These are phyloP conservation scores for Excoecaria agallocha DNA, from an alignment of 345 rosid species.

Conservation along the genomic window DNA sequence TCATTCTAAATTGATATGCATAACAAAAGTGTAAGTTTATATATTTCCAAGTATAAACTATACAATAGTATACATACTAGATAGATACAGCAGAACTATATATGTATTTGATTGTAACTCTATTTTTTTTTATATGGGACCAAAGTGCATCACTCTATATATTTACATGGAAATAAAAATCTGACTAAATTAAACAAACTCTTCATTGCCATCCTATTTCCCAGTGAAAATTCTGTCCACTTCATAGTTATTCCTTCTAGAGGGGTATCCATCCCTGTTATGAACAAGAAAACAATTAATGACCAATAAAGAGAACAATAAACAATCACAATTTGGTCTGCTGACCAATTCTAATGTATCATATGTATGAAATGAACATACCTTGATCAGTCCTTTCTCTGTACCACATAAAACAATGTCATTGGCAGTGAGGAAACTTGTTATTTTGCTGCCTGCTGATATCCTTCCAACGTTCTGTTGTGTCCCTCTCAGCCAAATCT, in stretches of 20 bases:
- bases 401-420: conserved; percentile 79
- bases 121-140: neutral
- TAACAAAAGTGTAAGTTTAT: no score
- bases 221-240: neutral
- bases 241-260: conserved; percentile 18
- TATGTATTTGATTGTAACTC: neutral
- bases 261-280: conserved; percentile 90
- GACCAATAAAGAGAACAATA: neutral
- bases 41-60: no score
- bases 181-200: neutral
- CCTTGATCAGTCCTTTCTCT: conserved; percentile 83
- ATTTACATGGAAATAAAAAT: conserved; percentile 5
- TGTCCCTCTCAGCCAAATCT: conserved; percentile 87
- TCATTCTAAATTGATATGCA: no score
- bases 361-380: conserved; percentile 14
- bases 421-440: conserved; percentile 78
- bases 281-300: neutral
- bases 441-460: conserved; percentile 86
- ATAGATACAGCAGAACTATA: neutral
- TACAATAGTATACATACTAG: neutral
- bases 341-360: no score
- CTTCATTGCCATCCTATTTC: neutral
- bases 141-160: neutral
- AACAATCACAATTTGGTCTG: no score
- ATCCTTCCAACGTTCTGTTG: conserved; percentile 83